Evolutionary conservation across 768 basidiomycete species (phyloP), one percentile per base, ranked within the genome.

Genomic region (Tylopilus cervinicoccineus): DNA sequence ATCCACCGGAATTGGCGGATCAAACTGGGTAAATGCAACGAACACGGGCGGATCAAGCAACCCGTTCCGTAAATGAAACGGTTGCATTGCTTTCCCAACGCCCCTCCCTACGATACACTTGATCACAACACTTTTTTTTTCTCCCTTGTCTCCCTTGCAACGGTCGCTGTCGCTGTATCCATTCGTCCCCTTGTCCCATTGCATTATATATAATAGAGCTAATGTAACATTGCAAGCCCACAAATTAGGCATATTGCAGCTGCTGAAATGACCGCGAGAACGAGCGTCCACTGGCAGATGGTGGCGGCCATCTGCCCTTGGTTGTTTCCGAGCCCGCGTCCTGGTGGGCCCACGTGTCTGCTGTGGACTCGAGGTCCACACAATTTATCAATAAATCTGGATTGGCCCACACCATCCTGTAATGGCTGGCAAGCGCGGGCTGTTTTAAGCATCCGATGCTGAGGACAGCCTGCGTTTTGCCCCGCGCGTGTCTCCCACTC

Each of bases 41-140:
- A 57, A 62, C 56, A 76, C 78, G 47, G 78, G 76, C 47, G 70
- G 68, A 54, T 74, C 76, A 47, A 70, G 67, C 48, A 82, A 82
- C 57, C 80, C 80, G 7, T 82, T 82, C 69, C 69, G 70, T 52
- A 71, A 65, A 62, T 76, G 66, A 71, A 48, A 45, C 48, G 45
- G 43, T 48, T 56, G 6, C 46, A 28, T 47, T 47, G 27, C 43
- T 26, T 11, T 48, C 50, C 40, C 37, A 46, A n/a, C n/a, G n/a
- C n/a, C n/a, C n/a, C n/a, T n/a, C n/a, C n/a, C n/a, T n/a, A n/a
- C n/a, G n/a, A n/a, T n/a, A n/a, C n/a, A n/a, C n/a, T n/a, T n/a
- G n/a, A n/a, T n/a, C n/a, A n/a, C n/a, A n/a, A n/a, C n/a, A n/a
- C n/a, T n/a, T n/a, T n/a, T n/a, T n/a, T n/a, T n/a, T n/a, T n/a